Base-by-base conservation (phyloP, 805 yeast species). In the Tetrapisispora nanseiensis region DNA sequence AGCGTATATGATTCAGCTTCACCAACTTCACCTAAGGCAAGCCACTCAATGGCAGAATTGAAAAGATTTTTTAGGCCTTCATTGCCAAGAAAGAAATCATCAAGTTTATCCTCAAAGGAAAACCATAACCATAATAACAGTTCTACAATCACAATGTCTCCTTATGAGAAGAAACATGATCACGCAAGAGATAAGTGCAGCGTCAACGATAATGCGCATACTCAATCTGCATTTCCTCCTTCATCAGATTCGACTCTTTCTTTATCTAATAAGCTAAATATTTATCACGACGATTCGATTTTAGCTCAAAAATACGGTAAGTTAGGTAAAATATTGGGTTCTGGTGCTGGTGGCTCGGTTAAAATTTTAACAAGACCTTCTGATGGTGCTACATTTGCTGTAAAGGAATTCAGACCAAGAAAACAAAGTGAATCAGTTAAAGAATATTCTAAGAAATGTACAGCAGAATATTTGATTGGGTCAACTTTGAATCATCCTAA, bases 341-440 rank as follows among this genome's bases (percentile, higher is more conserved):
- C 86, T 1, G 95, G 95, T 43, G 95, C 92, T 11, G 95, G 94
- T 38, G 95, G 95, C 6, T 76, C 87, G 1, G 95, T 84, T n/a
- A 71, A 83, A 51, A 66, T 83, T 35, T 70, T 84, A 20, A 73
- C 72, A 8, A 73, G 90, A 52, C 80, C 82, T 33, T 65, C 76
- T 31, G 90, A 83, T 61, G 75, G 76, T 51, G 74, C 74, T 29
- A 75, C 83, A 0, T 83, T 84, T 67, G 95, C 95, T 1, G 92
- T 84, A 15, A 84, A 84, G 56, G 90, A 84, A 61, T 84, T 84
- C 55, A 72, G 90, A 52, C 75, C 85, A 12, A 71, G 83, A 47
- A 71, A 81, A 56, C 74, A 80, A 31, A 80, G 76, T 55, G 95
- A 84, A 57, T 63, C 77, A 9, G 70, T 77, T 43, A 80, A 80